These are phyloP conservation scores for Cutaneotrichosporon daszewskae DNA, from an alignment of 1,284 basidiomycete genomes.

Conservation along the genomic window DNA sequence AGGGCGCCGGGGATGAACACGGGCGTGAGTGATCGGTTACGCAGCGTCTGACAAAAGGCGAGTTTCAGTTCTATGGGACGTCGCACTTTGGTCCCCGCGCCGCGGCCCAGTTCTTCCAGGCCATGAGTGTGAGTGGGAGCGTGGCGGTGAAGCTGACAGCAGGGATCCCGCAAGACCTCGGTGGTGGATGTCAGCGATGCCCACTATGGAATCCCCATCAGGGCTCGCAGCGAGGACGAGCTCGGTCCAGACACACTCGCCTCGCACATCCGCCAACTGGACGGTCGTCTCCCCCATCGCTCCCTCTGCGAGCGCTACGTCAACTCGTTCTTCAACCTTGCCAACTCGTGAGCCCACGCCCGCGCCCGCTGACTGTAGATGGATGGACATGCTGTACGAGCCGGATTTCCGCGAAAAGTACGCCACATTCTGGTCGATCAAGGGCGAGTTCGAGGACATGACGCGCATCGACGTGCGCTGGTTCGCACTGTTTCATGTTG, in stretches of 20 bases:
- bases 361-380: slow-evolving; percentile 8
- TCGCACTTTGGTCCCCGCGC: slow-evolving; percentile 28
- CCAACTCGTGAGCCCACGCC: slow-evolving; percentile 22
- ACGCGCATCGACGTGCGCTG: slow-evolving; percentile 27
- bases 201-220: slow-evolving; percentile 10
- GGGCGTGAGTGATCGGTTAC: slow-evolving; percentile 5
- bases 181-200: slow-evolving; percentile 18
- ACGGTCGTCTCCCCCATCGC: slow-evolving; percentile 20
- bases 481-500: slow-evolving; percentile 29
- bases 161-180: slow-evolving; percentile 4
- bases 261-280: slow-evolving; percentile 21
- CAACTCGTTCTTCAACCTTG: slow-evolving; percentile 20
- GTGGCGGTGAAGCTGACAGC: not conserved
- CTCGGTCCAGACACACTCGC: slow-evolving; percentile 6
- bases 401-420: slow-evolving; percentile 27
- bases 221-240: slow-evolving; percentile 9
- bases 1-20: slow-evolving; percentile 14
- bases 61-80: slow-evolving; percentile 30
- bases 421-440: slow-evolving; percentile 22
- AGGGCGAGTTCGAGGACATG: slow-evolving; percentile 24
- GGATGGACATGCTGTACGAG: slow-evolving; percentile 29
- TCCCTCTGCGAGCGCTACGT: slow-evolving; percentile 25
- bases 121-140: slow-evolving; percentile 11
- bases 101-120: slow-evolving; percentile 17
- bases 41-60: slow-evolving; percentile 7